Base-by-base conservation (phyloP, 1,284 basidiomycete species). In the Malassezia furfur region DNA sequence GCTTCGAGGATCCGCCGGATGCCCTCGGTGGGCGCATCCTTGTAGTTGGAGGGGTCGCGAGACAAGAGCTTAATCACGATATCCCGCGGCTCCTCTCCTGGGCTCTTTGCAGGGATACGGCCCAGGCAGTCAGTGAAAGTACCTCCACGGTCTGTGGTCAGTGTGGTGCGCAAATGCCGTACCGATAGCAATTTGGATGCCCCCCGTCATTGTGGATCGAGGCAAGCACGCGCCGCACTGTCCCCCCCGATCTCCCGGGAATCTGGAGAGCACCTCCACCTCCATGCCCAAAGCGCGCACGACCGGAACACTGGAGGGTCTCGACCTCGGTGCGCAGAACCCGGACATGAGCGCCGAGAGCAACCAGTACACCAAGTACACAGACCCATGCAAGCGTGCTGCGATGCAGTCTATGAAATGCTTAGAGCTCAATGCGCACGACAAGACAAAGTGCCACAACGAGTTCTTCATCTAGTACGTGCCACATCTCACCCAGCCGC, bases 11-110 rank as follows among this genome's bases (percentile, higher is more conserved):
- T 83, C n/a, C 93, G 81, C 6, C 93, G 80, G 57, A 96, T 89
- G 0, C 90, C 93, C 76, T 93, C 90, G 0, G 88, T 91, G 0
- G 93, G 93, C 0, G 93, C 93, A 77, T 96, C 93, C 5, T 78
- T 76, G 76, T 98, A 98, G 74, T 94, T 93, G 88, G 62, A 62
- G 1, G 76, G 69, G 50, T 78, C 76, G 43, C 75, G 75, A 9
- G 70, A 74, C 31, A 78, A 70, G 8, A 78, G 69, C 64, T 78
- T 78, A 64, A 78, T 62, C 51, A 77, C 68, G 43, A 74, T 66
- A 54, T 78, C 74, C 5, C 50, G 60, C 5, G 58, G 53, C 35
- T 48, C 38, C 30, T 57, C 50, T 34, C 44, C 59, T 1, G 54
- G 36, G 4, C 39, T 32, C 8, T 48, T 22, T 14, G 48, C 30